Evolutionary conservation across 768 basidiomycete genomes (phyloP).

Genomic region (Leccinellum luteum): DNA sequence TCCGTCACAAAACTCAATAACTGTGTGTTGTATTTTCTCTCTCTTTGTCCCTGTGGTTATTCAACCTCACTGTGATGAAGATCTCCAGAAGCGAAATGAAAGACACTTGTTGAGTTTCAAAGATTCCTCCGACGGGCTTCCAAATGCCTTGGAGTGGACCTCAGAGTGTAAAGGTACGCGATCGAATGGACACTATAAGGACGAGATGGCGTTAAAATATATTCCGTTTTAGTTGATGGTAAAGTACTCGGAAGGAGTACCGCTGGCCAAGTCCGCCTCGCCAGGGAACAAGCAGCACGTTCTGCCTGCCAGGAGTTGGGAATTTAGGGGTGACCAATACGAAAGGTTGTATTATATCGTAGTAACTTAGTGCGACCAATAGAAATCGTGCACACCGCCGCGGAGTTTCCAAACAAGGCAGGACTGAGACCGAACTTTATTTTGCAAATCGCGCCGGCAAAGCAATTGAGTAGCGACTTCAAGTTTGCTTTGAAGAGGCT

Average conservation of each 20-base stretch:
- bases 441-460: conserved; percentile 4
- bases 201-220: not conserved
- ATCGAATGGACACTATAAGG: not conserved
- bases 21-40: conserved; percentile 32
- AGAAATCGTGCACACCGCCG: conserved; percentile 8
- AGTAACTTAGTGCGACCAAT: not conserved
- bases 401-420: conserved; percentile 29
- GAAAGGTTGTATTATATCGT: not conserved
- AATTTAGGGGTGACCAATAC: conserved; percentile 10
- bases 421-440: not conserved
- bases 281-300: conserved; percentile 48
- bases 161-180: conserved; percentile 55
- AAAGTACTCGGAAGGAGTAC: conserved; percentile 46
- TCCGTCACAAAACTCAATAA: conserved; percentile 43
- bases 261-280: conserved; percentile 42
- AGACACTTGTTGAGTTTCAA: conserved; percentile 39
- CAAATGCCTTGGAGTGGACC: conserved; percentile 47
- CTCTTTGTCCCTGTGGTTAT: not conserved
- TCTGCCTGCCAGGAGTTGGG: conserved; percentile 38
- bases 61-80: conserved; percentile 22
- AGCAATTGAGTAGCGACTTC: too few relatives aligned
- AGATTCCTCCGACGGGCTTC: conserved; percentile 40
- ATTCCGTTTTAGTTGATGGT: conserved; percentile 41
- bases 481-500: not conserved
- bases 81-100: conserved; percentile 35